A percentile compares a stretch with the other conserved stretches of the same genome.
Conservation (phyloP, 2,329 filamentous ascomycete genomes). For the Pseudocercospora cruenta region DNA sequence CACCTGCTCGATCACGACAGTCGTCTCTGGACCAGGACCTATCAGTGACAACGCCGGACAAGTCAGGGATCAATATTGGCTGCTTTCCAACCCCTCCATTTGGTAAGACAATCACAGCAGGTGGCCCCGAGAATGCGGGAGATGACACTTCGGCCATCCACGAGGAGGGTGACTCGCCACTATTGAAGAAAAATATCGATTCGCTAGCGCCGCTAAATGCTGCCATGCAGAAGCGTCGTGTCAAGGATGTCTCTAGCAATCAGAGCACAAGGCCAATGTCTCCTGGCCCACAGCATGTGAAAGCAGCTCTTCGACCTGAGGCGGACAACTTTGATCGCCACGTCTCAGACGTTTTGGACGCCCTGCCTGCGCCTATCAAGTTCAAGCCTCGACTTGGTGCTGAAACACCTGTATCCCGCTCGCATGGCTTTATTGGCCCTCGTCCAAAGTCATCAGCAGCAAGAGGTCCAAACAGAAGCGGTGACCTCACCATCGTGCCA, state of each 20-base stretch:
- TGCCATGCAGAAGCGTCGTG: slow-evolving; percentile 47
- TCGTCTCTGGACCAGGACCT: neutral
- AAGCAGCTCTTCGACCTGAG: slow-evolving; percentile 4
- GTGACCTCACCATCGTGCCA: slow-evolving; percentile 37
- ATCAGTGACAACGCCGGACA: neutral
- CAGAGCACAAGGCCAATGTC: slow-evolving; percentile 15
- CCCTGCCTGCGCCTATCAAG: slow-evolving; percentile 67
- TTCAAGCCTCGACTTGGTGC: slow-evolving; percentile 62
- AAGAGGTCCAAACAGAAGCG: slow-evolving; percentile 19
- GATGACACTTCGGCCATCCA: neutral
- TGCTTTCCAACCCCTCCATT: slow-evolving; percentile 25
- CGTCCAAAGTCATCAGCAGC: slow-evolving; percentile 23
- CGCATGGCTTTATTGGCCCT: slow-evolving; percentile 25
- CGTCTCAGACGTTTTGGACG: slow-evolving; percentile 41
- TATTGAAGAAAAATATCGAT: neutral
- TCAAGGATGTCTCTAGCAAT: slow-evolving; percentile 9
- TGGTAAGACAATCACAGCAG: neutral
- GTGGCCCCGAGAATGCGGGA: neutral
- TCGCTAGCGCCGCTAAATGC: slow-evolving; percentile 47
- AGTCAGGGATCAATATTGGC: neutral
- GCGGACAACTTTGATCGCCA: slow-evolving; percentile 60
- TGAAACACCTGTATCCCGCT: slow-evolving; percentile 33
- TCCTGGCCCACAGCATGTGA: neutral
- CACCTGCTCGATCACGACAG: slow-evolving; percentile 5
- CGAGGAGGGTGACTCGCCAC: slow-evolving; percentile 11